Conservation (phyloP, 805 yeast species). For the Candida awuae region DNA sequence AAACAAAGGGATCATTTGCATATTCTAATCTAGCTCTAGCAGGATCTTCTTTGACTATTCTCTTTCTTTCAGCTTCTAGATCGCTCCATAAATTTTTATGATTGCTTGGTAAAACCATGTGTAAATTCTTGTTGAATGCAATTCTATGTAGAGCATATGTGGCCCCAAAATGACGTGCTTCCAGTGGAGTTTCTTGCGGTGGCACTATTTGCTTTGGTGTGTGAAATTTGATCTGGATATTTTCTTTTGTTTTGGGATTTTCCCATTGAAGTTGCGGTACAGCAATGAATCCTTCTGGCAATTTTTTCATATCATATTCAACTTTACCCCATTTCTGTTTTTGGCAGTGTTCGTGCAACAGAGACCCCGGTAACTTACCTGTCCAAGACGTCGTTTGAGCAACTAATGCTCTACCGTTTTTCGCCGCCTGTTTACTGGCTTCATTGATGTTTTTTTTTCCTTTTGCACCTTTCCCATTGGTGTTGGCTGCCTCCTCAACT, state of each 20-base stretch:
- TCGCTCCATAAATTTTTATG: constrained; percentile 75
- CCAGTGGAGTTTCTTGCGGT: constrained; percentile 75
- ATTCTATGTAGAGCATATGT: constrained; percentile 78
- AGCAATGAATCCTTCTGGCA: constrained; percentile 50
- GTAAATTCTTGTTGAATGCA: constrained; percentile 72
- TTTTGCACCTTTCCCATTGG: constrained; percentile 9
- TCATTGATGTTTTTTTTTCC: constrained; percentile 3
- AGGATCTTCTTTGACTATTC: constrained; percentile 38
- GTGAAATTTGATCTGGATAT: constrained; percentile 47
- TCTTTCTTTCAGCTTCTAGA: constrained; percentile 53
- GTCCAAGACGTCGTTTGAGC: constrained; percentile 81
- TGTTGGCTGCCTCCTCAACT: constrained; percentile 6
- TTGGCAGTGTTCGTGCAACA: constrained; percentile 82
- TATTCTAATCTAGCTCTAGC: constrained; percentile 45
- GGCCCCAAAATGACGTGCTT: constrained; percentile 86
- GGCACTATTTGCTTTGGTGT: constrained; percentile 42
- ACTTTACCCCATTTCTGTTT: constrained; percentile 86
- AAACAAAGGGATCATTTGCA: constrained; percentile 69
- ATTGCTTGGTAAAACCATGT: constrained; percentile 78
- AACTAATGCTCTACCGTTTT: constrained; percentile 37
- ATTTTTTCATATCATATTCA: constrained; percentile 56
- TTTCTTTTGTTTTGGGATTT: constrained; percentile 75
- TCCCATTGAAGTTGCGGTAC: constrained; percentile 57
- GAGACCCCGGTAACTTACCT: constrained; percentile 83
- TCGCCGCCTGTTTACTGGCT: no score